Percentiles rank a stretch among this genome's conserved stretches.
Conservation (phyloP, 2,329 filamentous ascomycete species). For the Lasiodiplodia sp. region DNA sequence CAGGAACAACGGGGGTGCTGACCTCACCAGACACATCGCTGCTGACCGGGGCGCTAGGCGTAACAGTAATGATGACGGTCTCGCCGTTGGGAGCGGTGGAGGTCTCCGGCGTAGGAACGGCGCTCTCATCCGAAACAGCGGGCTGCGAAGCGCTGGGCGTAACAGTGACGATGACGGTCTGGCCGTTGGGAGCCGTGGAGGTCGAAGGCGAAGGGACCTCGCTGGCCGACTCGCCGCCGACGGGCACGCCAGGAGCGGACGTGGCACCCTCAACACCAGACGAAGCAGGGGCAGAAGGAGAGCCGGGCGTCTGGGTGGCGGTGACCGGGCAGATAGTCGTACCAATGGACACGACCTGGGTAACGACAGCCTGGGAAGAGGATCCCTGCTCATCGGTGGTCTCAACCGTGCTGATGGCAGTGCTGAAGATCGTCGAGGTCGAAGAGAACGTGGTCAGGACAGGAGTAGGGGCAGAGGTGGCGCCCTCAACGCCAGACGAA, state of each 20-base stretch:
- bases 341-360: slow-evolving; percentile 51
- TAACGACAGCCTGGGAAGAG: slow-evolving; percentile 28
- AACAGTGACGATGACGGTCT: neutral
- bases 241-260: slow-evolving; percentile 1
- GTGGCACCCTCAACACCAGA: slow-evolving; percentile 6
- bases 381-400: slow-evolving; percentile 15
- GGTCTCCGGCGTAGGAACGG: neutral
- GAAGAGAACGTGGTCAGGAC: slow-evolving; percentile 48
- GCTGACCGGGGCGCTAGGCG: neutral
- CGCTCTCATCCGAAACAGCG: neutral
- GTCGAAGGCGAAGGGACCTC: neutral
- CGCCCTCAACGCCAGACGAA: neutral
- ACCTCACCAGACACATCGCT: neutral
- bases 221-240: neutral
- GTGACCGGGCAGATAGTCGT: slow-evolving; percentile 25
- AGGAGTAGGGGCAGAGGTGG: neutral
- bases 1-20: slow-evolving; percentile 4
- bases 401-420: neutral
- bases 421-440: slow-evolving; percentile 36
- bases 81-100: neutral
- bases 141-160: neutral
- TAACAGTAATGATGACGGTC: slow-evolving; percentile 6
- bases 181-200: slow-evolving; percentile 1
- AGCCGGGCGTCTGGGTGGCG: slow-evolving; percentile 11
- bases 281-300: slow-evolving; percentile 18